These are phyloP conservation scores for Phytophthora citricola DNA, from an alignment of 352 stramenopile genomes.

Conservation along the genomic window DNA sequence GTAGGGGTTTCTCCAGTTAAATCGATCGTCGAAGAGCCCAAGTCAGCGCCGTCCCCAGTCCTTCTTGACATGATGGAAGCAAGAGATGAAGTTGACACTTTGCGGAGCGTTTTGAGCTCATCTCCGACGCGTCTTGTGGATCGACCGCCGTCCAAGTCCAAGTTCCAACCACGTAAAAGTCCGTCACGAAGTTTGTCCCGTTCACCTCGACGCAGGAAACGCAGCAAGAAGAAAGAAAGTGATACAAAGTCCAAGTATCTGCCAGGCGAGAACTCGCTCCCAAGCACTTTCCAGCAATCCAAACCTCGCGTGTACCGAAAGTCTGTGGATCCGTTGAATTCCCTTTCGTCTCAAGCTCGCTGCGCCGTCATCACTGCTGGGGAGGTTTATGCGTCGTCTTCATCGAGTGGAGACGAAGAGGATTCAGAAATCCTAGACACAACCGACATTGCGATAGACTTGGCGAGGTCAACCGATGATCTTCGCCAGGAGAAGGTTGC, in stretches of 20 bases:
- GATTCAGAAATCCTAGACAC: constrained; percentile 2
- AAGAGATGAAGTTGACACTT: constrained; percentile 10
- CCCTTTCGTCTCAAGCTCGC: constrained; percentile 34
- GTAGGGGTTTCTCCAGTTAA: constrained; percentile 17
- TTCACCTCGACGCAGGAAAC: constrained; percentile 21
- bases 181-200: constrained; percentile 1
- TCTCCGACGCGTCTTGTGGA: constrained; percentile 30
- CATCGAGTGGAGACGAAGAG: constrained; percentile 11
- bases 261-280: constrained; percentile 53
- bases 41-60: constrained; percentile 1
- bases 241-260: constrained; percentile 26
- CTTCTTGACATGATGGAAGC: neutral
- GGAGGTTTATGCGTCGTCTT: neutral
- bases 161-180: constrained; percentile 7
- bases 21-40: constrained; percentile 15
- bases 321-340: constrained; percentile 36
- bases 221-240: constrained; percentile 14
- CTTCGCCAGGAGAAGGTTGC: constrained; percentile 51
- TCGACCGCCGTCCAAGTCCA: constrained; percentile 15
- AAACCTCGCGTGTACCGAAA: constrained; percentile 64
- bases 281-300: constrained; percentile 64
- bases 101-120: constrained; percentile 26
- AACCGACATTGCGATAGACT: neutral
- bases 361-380: constrained; percentile 55
- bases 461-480: constrained; percentile 1